These are phyloP conservation scores for Lenwebbia sp. DNA, from an alignment of 345 rosid species.

Conservation along the genomic window DNA sequence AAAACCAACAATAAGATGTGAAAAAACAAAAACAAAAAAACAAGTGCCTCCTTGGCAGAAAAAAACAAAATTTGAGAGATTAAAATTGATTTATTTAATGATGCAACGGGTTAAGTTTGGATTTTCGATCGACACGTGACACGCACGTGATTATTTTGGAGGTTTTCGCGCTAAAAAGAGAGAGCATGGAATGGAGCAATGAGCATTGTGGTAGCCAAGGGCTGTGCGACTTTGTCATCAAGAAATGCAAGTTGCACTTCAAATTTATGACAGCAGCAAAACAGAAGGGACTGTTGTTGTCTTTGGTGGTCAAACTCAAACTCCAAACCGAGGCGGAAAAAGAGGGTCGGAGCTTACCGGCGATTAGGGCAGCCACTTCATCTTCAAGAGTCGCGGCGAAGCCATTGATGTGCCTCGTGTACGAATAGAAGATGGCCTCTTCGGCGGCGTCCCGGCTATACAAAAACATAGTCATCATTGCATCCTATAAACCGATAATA, in stretches of 20 bases:
- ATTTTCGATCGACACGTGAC: not conserved
- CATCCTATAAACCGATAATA: not conserved
- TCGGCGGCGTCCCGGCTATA: constrained; percentile 36
- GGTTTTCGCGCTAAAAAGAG: not conserved
- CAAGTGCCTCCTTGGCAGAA: not conserved
- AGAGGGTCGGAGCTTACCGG: constrained; percentile 20
- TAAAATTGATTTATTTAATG: not conserved
- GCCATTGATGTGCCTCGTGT: constrained; percentile 71
- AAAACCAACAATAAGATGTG: not conserved
- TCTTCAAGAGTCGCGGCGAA: constrained; percentile 67
- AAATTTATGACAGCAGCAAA: not conserved
- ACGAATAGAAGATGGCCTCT: constrained; percentile 60
- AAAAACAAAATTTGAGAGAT: not conserved
- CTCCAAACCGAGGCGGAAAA: not conserved
- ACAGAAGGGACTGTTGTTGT: not conserved
- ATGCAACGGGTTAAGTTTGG: not conserved
- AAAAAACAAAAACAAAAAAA: no score
- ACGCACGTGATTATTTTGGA: not conserved
- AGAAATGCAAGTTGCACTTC: not conserved
- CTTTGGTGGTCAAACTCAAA: not conserved
- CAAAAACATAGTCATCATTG: not conserved
- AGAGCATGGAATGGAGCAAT: not conserved
- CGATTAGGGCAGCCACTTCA: constrained; percentile 36
- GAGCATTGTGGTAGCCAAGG: not conserved
- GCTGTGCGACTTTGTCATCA: not conserved